Evolutionary conservation across 768 basidiomycete species (phyloP).

Genomic region (Amanita muscaria): DNA sequence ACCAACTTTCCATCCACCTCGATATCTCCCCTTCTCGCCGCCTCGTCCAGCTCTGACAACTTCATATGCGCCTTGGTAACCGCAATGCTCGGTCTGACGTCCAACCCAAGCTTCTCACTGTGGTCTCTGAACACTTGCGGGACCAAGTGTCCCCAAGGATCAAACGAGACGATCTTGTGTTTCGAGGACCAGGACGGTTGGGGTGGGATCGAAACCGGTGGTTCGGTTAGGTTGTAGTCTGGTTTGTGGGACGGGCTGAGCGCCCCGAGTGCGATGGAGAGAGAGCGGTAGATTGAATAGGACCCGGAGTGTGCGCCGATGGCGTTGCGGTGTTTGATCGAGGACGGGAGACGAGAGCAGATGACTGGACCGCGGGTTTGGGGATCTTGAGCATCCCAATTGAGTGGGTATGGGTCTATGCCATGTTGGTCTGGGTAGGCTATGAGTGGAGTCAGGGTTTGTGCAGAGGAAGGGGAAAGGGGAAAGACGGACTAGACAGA

Average conservation of each 20-base stretch:
- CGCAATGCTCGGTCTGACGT: slow-evolving; percentile 87
- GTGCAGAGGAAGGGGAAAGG: slow-evolving; percentile 7
- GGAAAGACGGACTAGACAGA: slow-evolving; percentile 58
- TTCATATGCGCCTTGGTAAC: slow-evolving; percentile 93
- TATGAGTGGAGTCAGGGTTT: slow-evolving; percentile 13
- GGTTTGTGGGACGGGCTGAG: slow-evolving; percentile 75
- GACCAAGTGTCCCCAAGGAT: slow-evolving; percentile 89
- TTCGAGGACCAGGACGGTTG: slow-evolving; percentile 72
- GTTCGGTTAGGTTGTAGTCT: slow-evolving; percentile 76
- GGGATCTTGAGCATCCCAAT: slow-evolving; percentile 72
- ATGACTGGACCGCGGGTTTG: slow-evolving; percentile 75
- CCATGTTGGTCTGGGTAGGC: slow-evolving; percentile 92
- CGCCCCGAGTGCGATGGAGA: slow-evolving; percentile 85
- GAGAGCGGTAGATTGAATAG: slow-evolving; percentile 90
- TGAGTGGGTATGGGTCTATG: slow-evolving; percentile 67
- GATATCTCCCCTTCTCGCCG: slow-evolving; percentile 63
- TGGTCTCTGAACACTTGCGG: slow-evolving; percentile 61
- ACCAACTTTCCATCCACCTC: slow-evolving; percentile 79
- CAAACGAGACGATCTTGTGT: slow-evolving; percentile 81
- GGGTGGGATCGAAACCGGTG: slow-evolving; percentile 71
- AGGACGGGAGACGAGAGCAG: slow-evolving; percentile 74
- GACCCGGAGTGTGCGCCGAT: slow-evolving; percentile 91
- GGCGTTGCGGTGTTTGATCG: slow-evolving; percentile 87
- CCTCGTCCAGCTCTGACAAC: slow-evolving; percentile 85
- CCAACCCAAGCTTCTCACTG: slow-evolving; percentile 58